Evolutionary conservation across 495 filamentous ascomycete genomes (phyloP).

Genomic region (Hyaloscypha finlandica): DNA sequence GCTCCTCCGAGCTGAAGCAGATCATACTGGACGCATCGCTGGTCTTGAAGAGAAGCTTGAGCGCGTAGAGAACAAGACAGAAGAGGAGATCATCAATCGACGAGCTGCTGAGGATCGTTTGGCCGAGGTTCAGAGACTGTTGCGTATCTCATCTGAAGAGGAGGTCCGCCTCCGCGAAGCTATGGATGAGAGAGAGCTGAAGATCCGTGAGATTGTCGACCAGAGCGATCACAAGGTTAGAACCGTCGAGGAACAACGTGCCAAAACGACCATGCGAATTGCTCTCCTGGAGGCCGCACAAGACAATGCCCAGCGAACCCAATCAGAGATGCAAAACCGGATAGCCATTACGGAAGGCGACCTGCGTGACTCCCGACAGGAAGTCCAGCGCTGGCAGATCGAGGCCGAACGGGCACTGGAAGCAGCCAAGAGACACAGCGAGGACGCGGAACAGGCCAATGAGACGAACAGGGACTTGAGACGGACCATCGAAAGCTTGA

Average conservation of each 20-base stretch:
- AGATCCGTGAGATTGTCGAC: slow-evolving; percentile 31
- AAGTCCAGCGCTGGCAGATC: slow-evolving; percentile 49
- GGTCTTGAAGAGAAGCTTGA: slow-evolving; percentile 49
- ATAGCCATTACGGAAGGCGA: slow-evolving; percentile 50
- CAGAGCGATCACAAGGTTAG: slow-evolving; percentile 33
- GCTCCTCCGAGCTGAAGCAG: slow-evolving; percentile 36
- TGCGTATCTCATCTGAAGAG: slow-evolving; percentile 68
- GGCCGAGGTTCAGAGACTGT: slow-evolving; percentile 65
- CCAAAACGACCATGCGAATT: slow-evolving; percentile 58
- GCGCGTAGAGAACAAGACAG: slow-evolving; percentile 50
- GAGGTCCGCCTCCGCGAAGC: slow-evolving; percentile 71
- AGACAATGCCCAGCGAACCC: slow-evolving; percentile 63
- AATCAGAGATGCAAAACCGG: slow-evolving; percentile 61
- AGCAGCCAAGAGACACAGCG: slow-evolving; percentile 32
- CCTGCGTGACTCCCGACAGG: slow-evolving; percentile 48
- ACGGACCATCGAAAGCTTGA: slow-evolving; percentile 30
- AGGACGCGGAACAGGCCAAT: slow-evolving; percentile 50
- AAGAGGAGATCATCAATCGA: slow-evolving; percentile 64
- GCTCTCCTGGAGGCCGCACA: slow-evolving; percentile 64
- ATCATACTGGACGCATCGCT: slow-evolving; percentile 40
- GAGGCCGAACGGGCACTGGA: slow-evolving; percentile 39
- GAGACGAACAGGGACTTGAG: slow-evolving; percentile 54
- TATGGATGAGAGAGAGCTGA: slow-evolving; percentile 54
- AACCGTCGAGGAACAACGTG: slow-evolving; percentile 44
- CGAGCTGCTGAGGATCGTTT: slow-evolving; percentile 72